Conservation (phyloP, 345 rosid genomes). For the rapeseed (Brassica napus) region DNA sequence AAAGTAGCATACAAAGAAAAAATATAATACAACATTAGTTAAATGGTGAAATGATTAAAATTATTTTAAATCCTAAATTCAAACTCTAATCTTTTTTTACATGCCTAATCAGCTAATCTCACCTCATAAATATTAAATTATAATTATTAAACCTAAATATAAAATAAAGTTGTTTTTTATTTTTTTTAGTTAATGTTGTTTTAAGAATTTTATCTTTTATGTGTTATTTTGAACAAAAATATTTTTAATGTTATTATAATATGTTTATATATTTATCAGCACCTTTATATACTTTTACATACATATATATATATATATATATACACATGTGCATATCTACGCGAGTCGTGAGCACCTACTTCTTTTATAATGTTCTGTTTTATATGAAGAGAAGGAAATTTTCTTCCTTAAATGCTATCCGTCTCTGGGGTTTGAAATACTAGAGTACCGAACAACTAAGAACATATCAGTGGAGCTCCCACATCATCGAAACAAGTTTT, state of each 20-base stretch:
- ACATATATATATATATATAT: not conserved
- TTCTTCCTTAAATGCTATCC: not conserved
- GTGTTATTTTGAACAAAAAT: not conserved
- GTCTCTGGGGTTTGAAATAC: not conserved
- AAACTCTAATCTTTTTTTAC: too few relatives aligned
- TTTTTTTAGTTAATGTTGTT: too few relatives aligned
- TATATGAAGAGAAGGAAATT: not conserved
- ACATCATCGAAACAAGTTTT: not conserved
- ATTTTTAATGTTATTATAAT: too few relatives aligned
- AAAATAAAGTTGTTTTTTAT: too few relatives aligned
- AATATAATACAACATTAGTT: too few relatives aligned
- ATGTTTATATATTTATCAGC: not conserved
- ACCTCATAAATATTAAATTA: not conserved
- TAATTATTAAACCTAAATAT: too few relatives aligned
- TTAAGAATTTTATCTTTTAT: too few relatives aligned
- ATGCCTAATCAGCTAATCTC: too few relatives aligned
- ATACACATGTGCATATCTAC: not conserved
- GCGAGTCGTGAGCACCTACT: not conserved
- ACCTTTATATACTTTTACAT: not conserved
- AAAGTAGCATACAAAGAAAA: not conserved
- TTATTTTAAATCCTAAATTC: not conserved
- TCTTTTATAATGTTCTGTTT: not conserved
- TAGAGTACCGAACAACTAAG: not conserved
- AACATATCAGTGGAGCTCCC: not conserved
- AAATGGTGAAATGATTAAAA: too few relatives aligned